phyloP scores from a whole-genome alignment of 106 monocot genomes.

The Allium cepa region DNA sequence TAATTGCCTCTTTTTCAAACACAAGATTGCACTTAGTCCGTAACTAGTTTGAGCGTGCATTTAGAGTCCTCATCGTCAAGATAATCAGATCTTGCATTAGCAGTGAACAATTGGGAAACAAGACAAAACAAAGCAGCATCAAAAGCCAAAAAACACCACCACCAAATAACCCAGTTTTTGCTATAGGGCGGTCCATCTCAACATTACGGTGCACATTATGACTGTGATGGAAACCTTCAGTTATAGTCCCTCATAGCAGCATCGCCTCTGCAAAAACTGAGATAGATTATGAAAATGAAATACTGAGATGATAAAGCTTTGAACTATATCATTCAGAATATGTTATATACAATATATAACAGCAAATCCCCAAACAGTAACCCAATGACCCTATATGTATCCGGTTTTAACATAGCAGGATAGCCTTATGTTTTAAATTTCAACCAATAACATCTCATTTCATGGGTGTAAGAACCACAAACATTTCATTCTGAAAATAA shows the following conservation, averaged over 20 bases:
- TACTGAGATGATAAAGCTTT: too few relatives aligned
- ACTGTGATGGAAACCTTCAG: slow-evolving; percentile 36
- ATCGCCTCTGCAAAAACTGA: slow-evolving; percentile 22
- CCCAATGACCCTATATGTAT: too few relatives aligned
- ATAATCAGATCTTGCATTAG: too few relatives aligned
- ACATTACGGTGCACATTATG: slow-evolving; percentile 43
- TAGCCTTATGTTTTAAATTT: too few relatives aligned
- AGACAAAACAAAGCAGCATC: slow-evolving; percentile 74
- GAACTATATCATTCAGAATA: too few relatives aligned
- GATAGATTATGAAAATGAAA: too few relatives aligned
- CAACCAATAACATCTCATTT: too few relatives aligned
- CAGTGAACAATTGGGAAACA: slow-evolving; percentile 53
- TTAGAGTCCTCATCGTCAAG: slow-evolving; percentile 33
- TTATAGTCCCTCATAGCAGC: slow-evolving; percentile 55
- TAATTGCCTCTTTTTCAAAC: slow-evolving; percentile 9
- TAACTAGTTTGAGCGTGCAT: slow-evolving; percentile 25
- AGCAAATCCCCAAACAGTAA: too few relatives aligned
- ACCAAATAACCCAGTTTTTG: slow-evolving; percentile 75
- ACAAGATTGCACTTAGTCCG: neutral
- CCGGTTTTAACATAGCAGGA: too few relatives aligned
- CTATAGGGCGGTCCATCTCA: slow-evolving; percentile 36
- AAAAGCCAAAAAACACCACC: slow-evolving; percentile 57
- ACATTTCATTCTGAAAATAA: too few relatives aligned
- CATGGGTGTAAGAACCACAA: too few relatives aligned
- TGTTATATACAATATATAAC: too few relatives aligned